Evolutionary conservation across 1,139 yeast species (phyloP).

Genomic region (Protomyces gravidus): DNA sequence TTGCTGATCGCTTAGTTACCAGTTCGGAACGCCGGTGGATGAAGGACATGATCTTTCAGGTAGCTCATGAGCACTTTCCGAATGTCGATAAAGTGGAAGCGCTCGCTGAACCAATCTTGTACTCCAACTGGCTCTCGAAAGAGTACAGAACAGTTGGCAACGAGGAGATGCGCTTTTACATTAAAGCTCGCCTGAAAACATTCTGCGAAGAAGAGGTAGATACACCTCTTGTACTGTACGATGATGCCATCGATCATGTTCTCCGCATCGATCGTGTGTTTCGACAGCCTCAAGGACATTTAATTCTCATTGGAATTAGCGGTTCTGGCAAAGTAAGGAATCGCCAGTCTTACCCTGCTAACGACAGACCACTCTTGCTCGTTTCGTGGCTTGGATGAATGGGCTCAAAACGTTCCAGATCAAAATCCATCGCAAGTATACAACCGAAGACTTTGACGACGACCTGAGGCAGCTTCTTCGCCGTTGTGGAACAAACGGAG

Average conservation of each 20-base stretch:
- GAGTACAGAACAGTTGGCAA: constrained; percentile 57
- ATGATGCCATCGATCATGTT: constrained; percentile 69
- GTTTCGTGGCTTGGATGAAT: constrained; percentile 89
- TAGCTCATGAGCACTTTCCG: constrained; percentile 49
- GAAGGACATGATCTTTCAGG: constrained; percentile 44
- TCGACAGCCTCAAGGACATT: constrained; percentile 83
- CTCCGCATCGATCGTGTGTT: constrained; percentile 77
- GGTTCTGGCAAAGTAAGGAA: constrained; percentile 61
- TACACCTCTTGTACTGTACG: constrained; percentile 58
- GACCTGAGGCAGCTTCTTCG: constrained; percentile 55
- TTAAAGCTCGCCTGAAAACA: constrained; percentile 60
- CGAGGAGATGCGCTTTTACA: constrained; percentile 51
- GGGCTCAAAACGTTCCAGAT: constrained; percentile 65
- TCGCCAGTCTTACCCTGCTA: constrained; percentile 29
- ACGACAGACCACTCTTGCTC: constrained; percentile 53
- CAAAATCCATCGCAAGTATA: constrained; percentile 53
- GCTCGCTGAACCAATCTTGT: constrained; percentile 53
- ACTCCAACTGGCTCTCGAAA: constrained; percentile 69
- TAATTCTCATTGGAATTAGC: constrained; percentile 80
- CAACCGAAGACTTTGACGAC: constrained; percentile 62
- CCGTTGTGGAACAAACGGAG: constrained; percentile 53
- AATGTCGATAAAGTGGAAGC: constrained; percentile 44
- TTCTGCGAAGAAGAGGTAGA: constrained; percentile 76
- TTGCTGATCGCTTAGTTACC: constrained; percentile 63
- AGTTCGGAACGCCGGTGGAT: constrained; percentile 55